phyloP scores from a whole-genome alignment of 768 basidiomycete genomes.

The Leucosporidium scottii region DNA sequence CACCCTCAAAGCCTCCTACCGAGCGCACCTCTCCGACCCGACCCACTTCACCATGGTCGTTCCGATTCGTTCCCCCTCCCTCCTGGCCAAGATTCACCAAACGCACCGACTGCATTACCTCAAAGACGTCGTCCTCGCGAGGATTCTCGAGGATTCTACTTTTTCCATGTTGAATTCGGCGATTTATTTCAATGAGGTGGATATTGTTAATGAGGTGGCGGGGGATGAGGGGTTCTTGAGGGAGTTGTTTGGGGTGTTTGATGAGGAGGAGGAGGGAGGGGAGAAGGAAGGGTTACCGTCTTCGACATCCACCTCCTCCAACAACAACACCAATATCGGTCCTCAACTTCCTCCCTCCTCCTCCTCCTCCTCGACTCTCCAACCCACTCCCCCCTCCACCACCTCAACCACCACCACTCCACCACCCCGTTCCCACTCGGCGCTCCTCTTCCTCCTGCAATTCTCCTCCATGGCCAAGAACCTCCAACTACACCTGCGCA shows the following conservation, averaged over 20 bases:
- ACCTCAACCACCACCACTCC: constrained; percentile 4
- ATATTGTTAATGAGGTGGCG: constrained; percentile 87
- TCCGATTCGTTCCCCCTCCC: constrained; percentile 58
- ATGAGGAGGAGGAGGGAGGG: constrained; percentile 35
- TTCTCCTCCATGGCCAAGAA: constrained; percentile 94
- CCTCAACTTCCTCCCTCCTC: not conserved
- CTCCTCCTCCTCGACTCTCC: not conserved
- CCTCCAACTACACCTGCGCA: constrained; percentile 77
- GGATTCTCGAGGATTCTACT: constrained; percentile 88
- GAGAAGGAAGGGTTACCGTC: constrained; percentile 29
- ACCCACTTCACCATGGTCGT: constrained; percentile 87
- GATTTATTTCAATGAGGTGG: constrained; percentile 98
- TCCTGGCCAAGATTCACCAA: constrained; percentile 87
- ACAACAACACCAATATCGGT: not conserved
- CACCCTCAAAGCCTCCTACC: constrained; percentile 91
- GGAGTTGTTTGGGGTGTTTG: constrained; percentile 40
- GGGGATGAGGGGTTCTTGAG: constrained; percentile 65
- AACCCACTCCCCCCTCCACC: not conserved
- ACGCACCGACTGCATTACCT: constrained; percentile 95
- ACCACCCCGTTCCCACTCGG: constrained; percentile 52
- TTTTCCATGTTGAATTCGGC: constrained; percentile 95
- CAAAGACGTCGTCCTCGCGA: constrained; percentile 94
- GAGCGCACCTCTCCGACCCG: constrained; percentile 76
- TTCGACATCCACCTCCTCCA: constrained; percentile 7
- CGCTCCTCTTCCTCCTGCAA: constrained; percentile 81